Conservation (phyloP, 768 basidiomycete genomes). For the Astraeus odoratus region DNA sequence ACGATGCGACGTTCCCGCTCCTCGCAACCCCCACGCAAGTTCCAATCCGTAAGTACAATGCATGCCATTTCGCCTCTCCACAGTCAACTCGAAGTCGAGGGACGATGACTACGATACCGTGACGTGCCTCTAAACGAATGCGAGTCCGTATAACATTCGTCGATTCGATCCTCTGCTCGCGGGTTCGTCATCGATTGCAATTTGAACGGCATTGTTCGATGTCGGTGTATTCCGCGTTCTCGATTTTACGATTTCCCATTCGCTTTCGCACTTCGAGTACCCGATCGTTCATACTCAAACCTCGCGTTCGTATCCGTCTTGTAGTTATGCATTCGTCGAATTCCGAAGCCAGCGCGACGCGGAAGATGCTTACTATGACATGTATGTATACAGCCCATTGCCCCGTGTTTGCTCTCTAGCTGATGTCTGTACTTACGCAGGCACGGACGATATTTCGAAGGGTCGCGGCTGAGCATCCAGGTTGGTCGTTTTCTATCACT, state of each 20-base stretch:
- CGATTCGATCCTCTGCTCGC: constrained; percentile 25
- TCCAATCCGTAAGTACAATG: constrained; percentile 74
- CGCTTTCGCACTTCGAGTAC: constrained; percentile 30
- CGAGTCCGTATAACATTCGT: constrained; percentile 14
- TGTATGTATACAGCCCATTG: constrained; percentile 39
- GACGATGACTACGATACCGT: constrained; percentile 19
- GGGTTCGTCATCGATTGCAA: constrained; percentile 23
- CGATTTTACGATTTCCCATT: constrained; percentile 24
- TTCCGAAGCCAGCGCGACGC: constrained; percentile 74
- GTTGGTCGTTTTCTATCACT: constrained; percentile 26
- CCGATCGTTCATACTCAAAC: constrained; percentile 46
- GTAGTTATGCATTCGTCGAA: constrained; percentile 84
- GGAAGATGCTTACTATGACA: constrained; percentile 79
- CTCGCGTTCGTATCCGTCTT: constrained; percentile 36
- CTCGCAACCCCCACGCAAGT: constrained; percentile 66
- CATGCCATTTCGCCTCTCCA: constrained; percentile 15
- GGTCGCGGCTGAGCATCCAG: constrained; percentile 68
- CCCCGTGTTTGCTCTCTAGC: not conserved
- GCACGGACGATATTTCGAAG: constrained; percentile 74
- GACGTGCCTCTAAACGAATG: constrained; percentile 23
- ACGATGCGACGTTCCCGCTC: constrained; percentile 86
- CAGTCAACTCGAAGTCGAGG: constrained; percentile 33
- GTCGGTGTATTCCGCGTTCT: constrained; percentile 23
- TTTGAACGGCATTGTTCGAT: constrained; percentile 19
- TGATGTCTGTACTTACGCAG: constrained; percentile 29